Evolutionary conservation across 495 filamentous ascomycete genomes (phyloP), one percentile per base, ranked within the genome.

Genomic region (Acidiella bohemica): DNA sequence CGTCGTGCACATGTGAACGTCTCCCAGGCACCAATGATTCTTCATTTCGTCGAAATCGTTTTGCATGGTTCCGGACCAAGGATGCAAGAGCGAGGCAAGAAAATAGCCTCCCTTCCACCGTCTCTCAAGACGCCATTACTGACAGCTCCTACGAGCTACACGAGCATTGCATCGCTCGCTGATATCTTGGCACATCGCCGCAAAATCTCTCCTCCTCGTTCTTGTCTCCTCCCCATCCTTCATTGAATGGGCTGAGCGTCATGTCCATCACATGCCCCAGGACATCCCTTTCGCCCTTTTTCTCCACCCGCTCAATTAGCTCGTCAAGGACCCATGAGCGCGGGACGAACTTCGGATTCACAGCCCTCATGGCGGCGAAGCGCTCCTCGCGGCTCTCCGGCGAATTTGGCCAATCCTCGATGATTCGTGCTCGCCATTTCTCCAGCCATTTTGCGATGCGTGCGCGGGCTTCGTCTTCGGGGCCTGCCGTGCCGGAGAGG

Each of bases 251-350:
- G 47, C 78, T 67, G 38, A 84, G 59, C 4, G 77, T 71, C 76
- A 94, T 76, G 16, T 79, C 67, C 78, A 94, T 80, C 17, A 85
- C 67, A 32, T 76, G 63, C 5, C 63, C 64, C 35, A 97, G 58
- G 13, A 97, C 73, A 1, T 81, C 77, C 36, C 83, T 67, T 48
- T 96, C 86, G 13, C 80, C 78, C 19, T 77, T 71, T 53, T 81
- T 78, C 59, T 96, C 87, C 2, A 95, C 87, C 11, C 80, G 68
- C 25, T 76, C 70, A 47, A 97, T 95, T 5, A 96, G 49, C 60
- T 96, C 90, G 59, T 96, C 88, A 6, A 97, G 65, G 36, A 97
- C 73, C 90, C 92, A 97, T 16, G 75, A 74, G 23, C 84, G 67
- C 0, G 92, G 84, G 1, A 93, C 61, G 49, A 96, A 96, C 57